A percentile compares a stretch with the other conserved stretches of the same genome.
Conservation (phyloP, 192 early-diverging fungal species). For the Backusella psychrophila region DNA sequence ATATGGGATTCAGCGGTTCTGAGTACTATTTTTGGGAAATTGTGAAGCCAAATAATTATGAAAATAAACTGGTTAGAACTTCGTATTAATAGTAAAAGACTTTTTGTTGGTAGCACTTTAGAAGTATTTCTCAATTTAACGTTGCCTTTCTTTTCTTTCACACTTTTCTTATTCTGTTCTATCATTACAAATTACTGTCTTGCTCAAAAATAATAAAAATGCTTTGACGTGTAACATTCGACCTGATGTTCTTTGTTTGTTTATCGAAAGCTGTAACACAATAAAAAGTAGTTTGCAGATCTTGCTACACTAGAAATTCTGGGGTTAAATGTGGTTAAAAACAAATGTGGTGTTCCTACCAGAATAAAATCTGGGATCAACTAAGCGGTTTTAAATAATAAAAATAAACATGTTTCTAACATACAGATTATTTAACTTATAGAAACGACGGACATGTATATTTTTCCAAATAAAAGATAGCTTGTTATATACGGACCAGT, state of each 20-base stretch:
- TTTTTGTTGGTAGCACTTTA: neutral
- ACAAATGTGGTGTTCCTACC: neutral
- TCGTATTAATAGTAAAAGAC: neutral
- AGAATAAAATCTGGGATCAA: neutral
- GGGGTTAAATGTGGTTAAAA: neutral
- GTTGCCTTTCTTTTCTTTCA: neutral
- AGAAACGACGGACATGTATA: neutral
- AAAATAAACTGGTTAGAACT: neutral
- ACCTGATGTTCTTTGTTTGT: neutral
- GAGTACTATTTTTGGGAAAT: neutral
- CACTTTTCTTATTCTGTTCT: neutral
- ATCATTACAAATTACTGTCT: neutral
- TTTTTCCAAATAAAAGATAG: neutral
- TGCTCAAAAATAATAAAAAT: neutral
- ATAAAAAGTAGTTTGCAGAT: neutral
- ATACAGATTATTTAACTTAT: neutral
- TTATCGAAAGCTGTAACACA: neutral
- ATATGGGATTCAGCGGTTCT: neutral
- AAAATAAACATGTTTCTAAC: neutral
- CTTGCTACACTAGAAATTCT: neutral
- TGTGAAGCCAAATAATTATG: neutral
- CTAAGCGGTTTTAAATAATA: neutral
- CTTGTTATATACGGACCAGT: neutral
- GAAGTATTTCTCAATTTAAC: neutral
- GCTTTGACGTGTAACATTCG: neutral